Conservation (phyloP, 192 early-diverging fungal genomes). For the Coemansia sp. region DNA sequence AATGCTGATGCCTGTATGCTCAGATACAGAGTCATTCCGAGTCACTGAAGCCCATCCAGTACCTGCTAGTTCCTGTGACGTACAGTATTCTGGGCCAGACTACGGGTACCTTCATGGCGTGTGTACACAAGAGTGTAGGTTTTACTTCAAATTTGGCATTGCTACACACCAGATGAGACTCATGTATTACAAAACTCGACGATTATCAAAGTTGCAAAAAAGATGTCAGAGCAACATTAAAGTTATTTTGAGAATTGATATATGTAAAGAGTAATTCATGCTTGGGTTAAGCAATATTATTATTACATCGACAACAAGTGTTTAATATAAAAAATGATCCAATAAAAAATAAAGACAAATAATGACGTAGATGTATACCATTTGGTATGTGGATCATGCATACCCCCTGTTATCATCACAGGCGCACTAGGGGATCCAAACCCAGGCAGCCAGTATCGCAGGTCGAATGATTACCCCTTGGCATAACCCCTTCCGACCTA, state of each 20-base stretch:
- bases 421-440: no score
- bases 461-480: no score
- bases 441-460: no score
- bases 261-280: slow-evolving; percentile 3
- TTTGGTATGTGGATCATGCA: no score
- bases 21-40: slow-evolving; percentile 15
- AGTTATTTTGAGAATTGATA: slow-evolving; percentile 31
- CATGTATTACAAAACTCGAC: slow-evolving; percentile 33
- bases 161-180: slow-evolving; percentile 51
- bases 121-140: slow-evolving; percentile 54
- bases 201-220: slow-evolving; percentile 22
- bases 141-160: slow-evolving; percentile 56
- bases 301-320: no score
- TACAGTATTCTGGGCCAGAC: slow-evolving; percentile 52
- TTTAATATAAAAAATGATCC: no score
- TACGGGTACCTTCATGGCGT: slow-evolving; percentile 58
- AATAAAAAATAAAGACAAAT: no score
- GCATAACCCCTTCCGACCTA: no score
- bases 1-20: not conserved
- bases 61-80: slow-evolving; percentile 39
- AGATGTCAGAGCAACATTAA: slow-evolving; percentile 42
- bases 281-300: no score
- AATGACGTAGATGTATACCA: no score
- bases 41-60: slow-evolving; percentile 35
- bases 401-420: no score